These are phyloP conservation scores for Noccaea bulbosa DNA, from an alignment of 345 rosid genomes.

Conservation along the genomic window DNA sequence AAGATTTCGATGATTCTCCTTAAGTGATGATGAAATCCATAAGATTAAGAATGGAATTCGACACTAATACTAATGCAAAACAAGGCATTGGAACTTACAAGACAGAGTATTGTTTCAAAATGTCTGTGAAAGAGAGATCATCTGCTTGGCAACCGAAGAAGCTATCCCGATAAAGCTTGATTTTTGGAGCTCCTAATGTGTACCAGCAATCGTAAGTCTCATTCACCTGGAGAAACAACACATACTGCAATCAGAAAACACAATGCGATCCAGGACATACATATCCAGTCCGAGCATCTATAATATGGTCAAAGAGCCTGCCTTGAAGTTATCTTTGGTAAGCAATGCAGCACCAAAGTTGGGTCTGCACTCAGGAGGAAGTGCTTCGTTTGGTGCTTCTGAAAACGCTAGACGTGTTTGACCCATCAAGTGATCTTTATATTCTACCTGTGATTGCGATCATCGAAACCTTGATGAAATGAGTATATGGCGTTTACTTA, in stretches of 20 bases:
- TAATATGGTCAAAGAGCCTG: constrained; percentile 15
- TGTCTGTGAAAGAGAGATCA: constrained; percentile 65
- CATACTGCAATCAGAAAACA: constrained; percentile 2
- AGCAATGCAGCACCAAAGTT: constrained; percentile 74
- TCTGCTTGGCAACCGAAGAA: constrained; percentile 73
- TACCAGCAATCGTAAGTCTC: constrained; percentile 95
- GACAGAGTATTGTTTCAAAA: constrained; percentile 52
- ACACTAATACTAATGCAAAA: neutral
- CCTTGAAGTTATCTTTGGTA: constrained; percentile 86
- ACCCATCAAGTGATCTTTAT: constrained; percentile 68
- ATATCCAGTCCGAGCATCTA: constrained; percentile 5
- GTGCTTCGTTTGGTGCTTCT: constrained; percentile 92
- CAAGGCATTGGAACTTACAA: constrained; percentile 70
- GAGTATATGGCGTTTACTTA: neutral
- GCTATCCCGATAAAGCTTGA: constrained; percentile 68
- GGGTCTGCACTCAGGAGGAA: constrained; percentile 87
- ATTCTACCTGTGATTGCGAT: constrained; percentile 66
- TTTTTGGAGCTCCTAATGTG: constrained; percentile 59
- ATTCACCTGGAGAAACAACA: constrained; percentile 59
- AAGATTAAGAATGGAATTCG: neutral
- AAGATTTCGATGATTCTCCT: neutral
- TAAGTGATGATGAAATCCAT: constrained; percentile 15
- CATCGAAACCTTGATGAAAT: neutral
- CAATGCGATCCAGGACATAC: neutral
- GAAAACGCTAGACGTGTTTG: constrained; percentile 63